Evolutionary conservation across 768 basidiomycete species (phyloP).

Genomic region (Gautieria morchelliformis): DNA sequence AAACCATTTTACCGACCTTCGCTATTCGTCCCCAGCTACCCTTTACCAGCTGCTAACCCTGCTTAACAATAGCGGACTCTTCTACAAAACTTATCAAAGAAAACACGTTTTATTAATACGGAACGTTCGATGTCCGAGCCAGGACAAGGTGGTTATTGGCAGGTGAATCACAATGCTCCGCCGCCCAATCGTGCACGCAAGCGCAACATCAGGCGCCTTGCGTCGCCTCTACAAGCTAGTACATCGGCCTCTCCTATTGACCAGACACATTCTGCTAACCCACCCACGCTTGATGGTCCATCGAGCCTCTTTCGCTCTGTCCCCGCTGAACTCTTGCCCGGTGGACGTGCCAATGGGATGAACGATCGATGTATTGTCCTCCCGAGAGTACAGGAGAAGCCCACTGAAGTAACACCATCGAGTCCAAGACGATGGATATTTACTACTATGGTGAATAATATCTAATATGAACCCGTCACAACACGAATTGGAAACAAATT

Average conservation of each 20-base stretch:
- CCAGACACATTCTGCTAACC: neutral
- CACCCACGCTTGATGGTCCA: neutral
- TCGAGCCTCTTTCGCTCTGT: slow-evolving; percentile 2
- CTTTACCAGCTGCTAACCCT: neutral
- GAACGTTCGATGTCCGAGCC: slow-evolving; percentile 5
- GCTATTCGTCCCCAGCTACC: too few species aligned
- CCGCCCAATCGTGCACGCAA: slow-evolving; percentile 2
- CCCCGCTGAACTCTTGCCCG: neutral
- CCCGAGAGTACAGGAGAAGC: neutral
- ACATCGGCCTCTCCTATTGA: neutral
- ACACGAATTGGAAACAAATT: neutral
- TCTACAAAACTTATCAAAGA: slow-evolving; percentile 6
- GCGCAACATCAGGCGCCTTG: neutral
- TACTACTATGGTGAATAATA: neutral
- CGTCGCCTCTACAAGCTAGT: neutral
- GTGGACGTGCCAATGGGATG: neutral
- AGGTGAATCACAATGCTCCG: slow-evolving; percentile 2
- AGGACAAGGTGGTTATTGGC: slow-evolving; percentile 6
- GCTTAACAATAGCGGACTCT: neutral
- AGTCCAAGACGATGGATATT: neutral
- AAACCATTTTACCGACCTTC: too few species aligned
- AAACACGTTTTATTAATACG: neutral
- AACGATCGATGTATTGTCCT: neutral
- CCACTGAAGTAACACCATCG: neutral
- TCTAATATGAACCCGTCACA: neutral